A percentile compares a stretch with the other conserved stretches of the same genome.
Evolutionary conservation across 805 yeast genomes (phyloP).

Genomic region (Hyphopichia homilentoma): DNA sequence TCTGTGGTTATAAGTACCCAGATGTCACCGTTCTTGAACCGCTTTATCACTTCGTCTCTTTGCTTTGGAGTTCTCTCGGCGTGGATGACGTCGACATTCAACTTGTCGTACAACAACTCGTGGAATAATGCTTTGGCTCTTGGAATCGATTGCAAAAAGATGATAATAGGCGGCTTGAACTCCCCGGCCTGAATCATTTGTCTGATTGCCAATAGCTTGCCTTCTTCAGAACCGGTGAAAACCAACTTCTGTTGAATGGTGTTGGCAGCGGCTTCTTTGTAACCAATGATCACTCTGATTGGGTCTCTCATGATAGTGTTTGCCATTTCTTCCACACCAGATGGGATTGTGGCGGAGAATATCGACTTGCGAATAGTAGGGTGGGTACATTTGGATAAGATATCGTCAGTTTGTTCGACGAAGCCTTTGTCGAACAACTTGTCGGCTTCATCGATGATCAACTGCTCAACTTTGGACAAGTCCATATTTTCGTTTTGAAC

Average conservation of each 20-base stretch:
- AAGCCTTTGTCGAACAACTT: conserved; percentile 83
- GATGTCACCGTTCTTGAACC: conserved; percentile 83
- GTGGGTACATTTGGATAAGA: conserved; percentile 57
- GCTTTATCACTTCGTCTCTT: conserved; percentile 77
- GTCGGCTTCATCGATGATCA: conserved; percentile 95
- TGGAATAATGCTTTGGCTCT: conserved; percentile 95
- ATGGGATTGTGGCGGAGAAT: conserved; percentile 94
- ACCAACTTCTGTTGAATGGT: conserved; percentile 79
- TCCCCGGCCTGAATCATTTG: conserved; percentile 83
- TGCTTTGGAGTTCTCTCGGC: conserved; percentile 90
- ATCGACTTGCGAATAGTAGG: conserved; percentile 63
- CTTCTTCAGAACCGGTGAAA: conserved; percentile 91
- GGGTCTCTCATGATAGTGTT: conserved; percentile 81
- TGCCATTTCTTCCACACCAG: conserved; percentile 87
- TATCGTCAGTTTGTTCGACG: conserved; percentile 85
- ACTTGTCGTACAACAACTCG: conserved; percentile 84
- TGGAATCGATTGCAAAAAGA: conserved; percentile 85
- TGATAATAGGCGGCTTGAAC: conserved; percentile 87
- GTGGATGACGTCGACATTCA: conserved; percentile 93
- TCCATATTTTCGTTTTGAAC: conserved; percentile 59
- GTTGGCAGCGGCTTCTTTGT: conserved; percentile 86
- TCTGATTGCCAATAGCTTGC: conserved; percentile 88
- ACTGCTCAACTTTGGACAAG: conserved; percentile 62
- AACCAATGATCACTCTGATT: conserved; percentile 84
- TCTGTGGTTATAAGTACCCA: conserved; percentile 98